A percentile compares a stretch with the other conserved stretches of the same genome.
Evolutionary conservation across 768 basidiomycete species (phyloP).

Genomic region (Russula emetica): DNA sequence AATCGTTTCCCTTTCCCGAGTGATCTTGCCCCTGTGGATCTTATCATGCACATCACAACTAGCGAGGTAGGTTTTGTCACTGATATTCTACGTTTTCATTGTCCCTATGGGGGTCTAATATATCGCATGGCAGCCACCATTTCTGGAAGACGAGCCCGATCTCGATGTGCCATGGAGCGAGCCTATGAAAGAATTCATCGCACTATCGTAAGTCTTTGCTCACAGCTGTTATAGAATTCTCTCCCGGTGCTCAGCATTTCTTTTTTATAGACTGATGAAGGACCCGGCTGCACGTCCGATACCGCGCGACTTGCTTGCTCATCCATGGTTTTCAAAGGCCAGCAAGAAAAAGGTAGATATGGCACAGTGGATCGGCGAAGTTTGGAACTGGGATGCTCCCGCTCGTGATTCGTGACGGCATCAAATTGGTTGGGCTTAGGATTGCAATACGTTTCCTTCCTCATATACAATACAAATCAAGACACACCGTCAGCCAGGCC

Average conservation of each 20-base stretch:
- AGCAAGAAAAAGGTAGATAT: conserved; percentile 77
- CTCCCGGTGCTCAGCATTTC: neutral
- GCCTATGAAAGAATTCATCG: conserved; percentile 83
- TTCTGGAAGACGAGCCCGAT: conserved; percentile 60
- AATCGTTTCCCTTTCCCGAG: conserved; percentile 88
- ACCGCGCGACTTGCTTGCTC: conserved; percentile 71
- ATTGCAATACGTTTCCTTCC: neutral
- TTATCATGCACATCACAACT: conserved; percentile 76
- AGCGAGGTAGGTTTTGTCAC: conserved; percentile 47
- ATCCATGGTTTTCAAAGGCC: conserved; percentile 69
- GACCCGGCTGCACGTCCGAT: conserved; percentile 62
- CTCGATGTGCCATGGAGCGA: conserved; percentile 52
- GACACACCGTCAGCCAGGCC: neutral
- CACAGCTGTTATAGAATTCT: neutral
- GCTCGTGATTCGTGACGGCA: neutral
- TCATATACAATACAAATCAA: neutral
- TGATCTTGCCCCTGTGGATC: conserved; percentile 79
- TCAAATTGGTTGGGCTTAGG: neutral
- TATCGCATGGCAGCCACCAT: conserved; percentile 50
- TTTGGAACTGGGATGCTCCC: conserved; percentile 59
- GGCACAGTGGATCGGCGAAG: conserved; percentile 74
- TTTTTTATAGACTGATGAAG: conserved; percentile 56
- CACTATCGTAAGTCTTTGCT: conserved; percentile 57
- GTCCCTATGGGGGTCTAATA: neutral
- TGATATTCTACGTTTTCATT: neutral